Conservation (phyloP, 2,329 filamentous ascomycete species). For the Penicillium sp. region DNA sequence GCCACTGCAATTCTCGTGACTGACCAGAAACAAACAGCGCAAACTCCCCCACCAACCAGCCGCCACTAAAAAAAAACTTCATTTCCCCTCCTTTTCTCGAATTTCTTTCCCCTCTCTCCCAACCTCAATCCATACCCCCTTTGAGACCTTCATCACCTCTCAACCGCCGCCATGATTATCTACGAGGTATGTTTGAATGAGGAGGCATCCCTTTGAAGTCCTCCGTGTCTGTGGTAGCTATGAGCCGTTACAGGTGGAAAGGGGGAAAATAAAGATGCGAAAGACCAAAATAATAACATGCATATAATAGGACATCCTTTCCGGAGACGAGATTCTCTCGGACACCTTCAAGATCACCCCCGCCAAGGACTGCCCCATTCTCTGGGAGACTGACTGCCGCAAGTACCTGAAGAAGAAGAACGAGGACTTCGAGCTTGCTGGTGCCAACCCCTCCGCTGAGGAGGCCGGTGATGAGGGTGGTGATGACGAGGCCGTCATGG, state of each 20-base stretch:
- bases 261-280: not conserved
- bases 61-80: constrained; percentile 20
- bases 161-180: constrained; percentile 63
- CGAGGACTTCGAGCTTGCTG: constrained; percentile 59
- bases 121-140: constrained; percentile 22
- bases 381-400: constrained; percentile 86
- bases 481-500: constrained; percentile 56
- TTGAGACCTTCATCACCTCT: constrained; percentile 12
- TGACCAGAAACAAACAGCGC: constrained; percentile 13
- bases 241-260: no score
- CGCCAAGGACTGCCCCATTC: constrained; percentile 64
- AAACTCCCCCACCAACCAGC: constrained; percentile 27
- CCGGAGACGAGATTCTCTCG: constrained; percentile 91
- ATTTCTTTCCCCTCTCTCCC: constrained; percentile 17
- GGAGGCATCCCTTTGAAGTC: no score
- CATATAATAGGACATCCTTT: constrained; percentile 68
- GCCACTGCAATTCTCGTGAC: constrained; percentile 5
- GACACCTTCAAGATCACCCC: constrained; percentile 71
- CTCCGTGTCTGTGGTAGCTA: no score
- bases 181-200: constrained; percentile 51
- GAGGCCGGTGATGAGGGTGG: constrained; percentile 64
- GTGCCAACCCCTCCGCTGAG: constrained; percentile 96
- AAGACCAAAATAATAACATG: constrained; percentile 2
- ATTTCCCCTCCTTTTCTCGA: constrained; percentile 27
- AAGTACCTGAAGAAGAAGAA: constrained; percentile 72